A percentile compares a stretch with the other conserved stretches of the same genome.
Conservation (phyloP, 2,329 filamentous ascomycete genomes). For the Bipolaris sorokiniana region DNA sequence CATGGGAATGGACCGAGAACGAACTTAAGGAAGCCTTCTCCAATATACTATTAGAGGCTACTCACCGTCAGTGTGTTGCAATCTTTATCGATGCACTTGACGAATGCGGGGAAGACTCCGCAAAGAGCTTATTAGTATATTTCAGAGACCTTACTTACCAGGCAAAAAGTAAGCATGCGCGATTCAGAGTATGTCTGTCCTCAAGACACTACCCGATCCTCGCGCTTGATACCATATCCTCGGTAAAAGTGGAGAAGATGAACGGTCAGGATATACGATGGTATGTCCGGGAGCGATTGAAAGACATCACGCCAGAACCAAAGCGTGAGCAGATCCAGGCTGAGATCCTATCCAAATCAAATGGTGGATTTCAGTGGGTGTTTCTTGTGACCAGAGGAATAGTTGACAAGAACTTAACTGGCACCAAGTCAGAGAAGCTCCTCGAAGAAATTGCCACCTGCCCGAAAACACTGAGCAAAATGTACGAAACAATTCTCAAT, state of each 20-base stretch:
- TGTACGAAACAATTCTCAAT: neutral
- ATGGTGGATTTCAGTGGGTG: slow-evolving; percentile 16
- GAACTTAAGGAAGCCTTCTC: slow-evolving; percentile 22
- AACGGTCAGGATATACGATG: slow-evolving; percentile 45
- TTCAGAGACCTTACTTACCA: slow-evolving; percentile 9
- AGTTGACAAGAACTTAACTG: slow-evolving; percentile 6
- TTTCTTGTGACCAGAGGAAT: slow-evolving; percentile 12
- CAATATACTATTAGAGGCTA: slow-evolving; percentile 3
- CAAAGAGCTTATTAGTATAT: slow-evolving; percentile 18
- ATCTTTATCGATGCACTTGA: slow-evolving; percentile 21
- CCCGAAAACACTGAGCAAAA: neutral
- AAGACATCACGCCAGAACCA: slow-evolving; percentile 3
- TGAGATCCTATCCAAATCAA: slow-evolving; percentile 11
- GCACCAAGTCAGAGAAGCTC: neutral
- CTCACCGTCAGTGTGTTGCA: slow-evolving; percentile 9
- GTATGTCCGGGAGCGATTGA: slow-evolving; percentile 7
- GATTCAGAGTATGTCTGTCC: slow-evolving; percentile 53
- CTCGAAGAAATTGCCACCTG: neutral
- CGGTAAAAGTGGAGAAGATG: slow-evolving; percentile 34
- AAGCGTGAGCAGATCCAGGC: slow-evolving; percentile 14
- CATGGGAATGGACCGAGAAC: slow-evolving; percentile 18
- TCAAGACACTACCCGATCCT: slow-evolving; percentile 58
- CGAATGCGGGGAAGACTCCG: slow-evolving; percentile 18
- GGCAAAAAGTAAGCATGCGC: slow-evolving; percentile 3
- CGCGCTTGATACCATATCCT: slow-evolving; percentile 36